Evolutionary conservation across 169 alveolate genomes (phyloP).

Genomic region (Babesia ovata): DNA sequence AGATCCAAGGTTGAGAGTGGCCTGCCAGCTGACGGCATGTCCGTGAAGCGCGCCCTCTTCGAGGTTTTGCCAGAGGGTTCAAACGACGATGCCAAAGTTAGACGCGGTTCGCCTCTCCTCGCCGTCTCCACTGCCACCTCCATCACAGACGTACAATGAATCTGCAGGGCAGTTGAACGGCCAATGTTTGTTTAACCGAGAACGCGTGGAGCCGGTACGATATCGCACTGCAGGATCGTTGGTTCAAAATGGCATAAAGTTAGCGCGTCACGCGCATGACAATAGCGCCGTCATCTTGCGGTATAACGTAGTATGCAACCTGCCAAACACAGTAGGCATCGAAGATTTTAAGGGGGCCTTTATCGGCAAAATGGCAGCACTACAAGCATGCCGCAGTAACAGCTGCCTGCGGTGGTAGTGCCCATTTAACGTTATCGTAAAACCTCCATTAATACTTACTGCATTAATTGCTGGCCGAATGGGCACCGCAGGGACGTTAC

Average conservation of each 20-base stretch:
- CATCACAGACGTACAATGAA: slow-evolving; percentile 1
- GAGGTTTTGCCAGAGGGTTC: not conserved
- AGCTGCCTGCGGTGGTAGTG: too few relatives aligned
- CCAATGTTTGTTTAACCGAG: not conserved
- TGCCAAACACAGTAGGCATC: not conserved
- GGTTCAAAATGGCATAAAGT: not conserved
- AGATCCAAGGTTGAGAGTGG: too few relatives aligned
- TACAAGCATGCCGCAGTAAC: too few relatives aligned
- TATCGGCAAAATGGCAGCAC: not conserved
- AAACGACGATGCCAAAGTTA: not conserved
- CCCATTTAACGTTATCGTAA: too few relatives aligned
- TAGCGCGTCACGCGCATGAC: not conserved
- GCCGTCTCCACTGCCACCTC: slow-evolving; percentile 15
- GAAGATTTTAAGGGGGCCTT: not conserved
- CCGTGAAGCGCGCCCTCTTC: not conserved
- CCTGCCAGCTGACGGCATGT: not conserved
- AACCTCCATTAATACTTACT: too few relatives aligned
- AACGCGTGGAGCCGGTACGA: not conserved
- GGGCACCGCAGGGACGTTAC: too few relatives aligned
- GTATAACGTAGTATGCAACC: not conserved
- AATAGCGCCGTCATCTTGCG: not conserved
- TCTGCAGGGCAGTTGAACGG: not conserved
- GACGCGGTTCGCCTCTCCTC: not conserved
- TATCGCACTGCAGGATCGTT: not conserved
- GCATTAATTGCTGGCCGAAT: too few relatives aligned